Evolutionary conservation across 345 rosid genomes (phyloP).

Genomic region (Sonneratia caseolaris): DNA sequence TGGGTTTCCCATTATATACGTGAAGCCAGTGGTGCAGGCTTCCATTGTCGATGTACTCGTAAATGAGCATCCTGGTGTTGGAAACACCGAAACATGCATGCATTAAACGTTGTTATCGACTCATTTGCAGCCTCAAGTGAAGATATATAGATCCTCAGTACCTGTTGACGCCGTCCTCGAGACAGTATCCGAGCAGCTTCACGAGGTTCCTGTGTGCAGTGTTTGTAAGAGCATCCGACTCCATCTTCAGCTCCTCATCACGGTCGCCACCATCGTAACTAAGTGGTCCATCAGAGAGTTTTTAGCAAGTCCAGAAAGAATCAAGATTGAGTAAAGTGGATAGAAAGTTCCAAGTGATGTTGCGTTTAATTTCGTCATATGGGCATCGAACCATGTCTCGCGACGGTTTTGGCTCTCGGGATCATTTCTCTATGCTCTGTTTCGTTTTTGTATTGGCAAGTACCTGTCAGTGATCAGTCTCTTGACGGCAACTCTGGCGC

Average conservation of each 20-base stretch:
- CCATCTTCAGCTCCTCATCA: constrained; percentile 33
- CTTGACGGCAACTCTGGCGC: constrained; percentile 46
- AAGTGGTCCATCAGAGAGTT: background rate
- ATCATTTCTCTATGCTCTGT: no score
- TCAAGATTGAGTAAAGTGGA: background rate
- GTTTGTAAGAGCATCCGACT: constrained; percentile 42
- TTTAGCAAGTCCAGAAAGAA: background rate
- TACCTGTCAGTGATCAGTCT: constrained; percentile 36
- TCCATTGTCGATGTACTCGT: constrained; percentile 60
- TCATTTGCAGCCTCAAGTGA: constrained; percentile 3
- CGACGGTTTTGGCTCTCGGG: no score
- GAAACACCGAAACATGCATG: background rate
- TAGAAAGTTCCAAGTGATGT: background rate
- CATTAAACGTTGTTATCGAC: background rate
- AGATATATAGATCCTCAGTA: constrained; percentile 7
- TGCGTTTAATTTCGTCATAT: no score
- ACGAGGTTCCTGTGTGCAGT: constrained; percentile 57
- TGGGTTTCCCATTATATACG: constrained; percentile 28
- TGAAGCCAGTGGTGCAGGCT: constrained; percentile 74
- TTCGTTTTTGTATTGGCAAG: background rate
- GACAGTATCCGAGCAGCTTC: constrained; percentile 55
- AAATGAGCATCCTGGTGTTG: constrained; percentile 45
- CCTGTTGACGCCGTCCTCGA: constrained; percentile 45
- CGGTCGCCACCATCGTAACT: constrained; percentile 15
- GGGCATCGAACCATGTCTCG: no score